Conservation (phyloP, 106 monocot species). For the Dactylorhiza incarnata region DNA sequence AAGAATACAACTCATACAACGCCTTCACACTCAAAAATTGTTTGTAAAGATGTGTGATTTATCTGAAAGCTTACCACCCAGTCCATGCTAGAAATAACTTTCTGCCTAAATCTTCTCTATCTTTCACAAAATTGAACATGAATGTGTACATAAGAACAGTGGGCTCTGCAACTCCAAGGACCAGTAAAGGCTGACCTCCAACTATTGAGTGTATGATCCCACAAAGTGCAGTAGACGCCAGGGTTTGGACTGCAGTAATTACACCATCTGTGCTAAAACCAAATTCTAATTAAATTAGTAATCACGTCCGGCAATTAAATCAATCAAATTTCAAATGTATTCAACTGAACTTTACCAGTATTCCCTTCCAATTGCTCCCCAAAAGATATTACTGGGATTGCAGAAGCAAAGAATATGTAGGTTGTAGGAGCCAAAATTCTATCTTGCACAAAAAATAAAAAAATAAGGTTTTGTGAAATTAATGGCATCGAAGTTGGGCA, state of each 20-base stretch:
- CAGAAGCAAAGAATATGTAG: slow-evolving; percentile 42
- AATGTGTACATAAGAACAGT: slow-evolving; percentile 93
- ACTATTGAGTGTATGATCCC: slow-evolving; percentile 75
- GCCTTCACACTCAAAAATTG: no score
- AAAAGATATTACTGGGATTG: slow-evolving; percentile 85
- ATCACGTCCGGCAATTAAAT: neutral
- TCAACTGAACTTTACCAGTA: slow-evolving; percentile 36
- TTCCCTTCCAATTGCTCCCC: slow-evolving; percentile 84
- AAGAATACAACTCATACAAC: no score
- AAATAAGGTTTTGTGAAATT: neutral
- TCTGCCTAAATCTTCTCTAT: slow-evolving; percentile 53
- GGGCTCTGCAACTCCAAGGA: slow-evolving; percentile 80
- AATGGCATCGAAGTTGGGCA: no score
- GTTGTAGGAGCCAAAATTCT: slow-evolving; percentile 43
- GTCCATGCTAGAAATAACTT: slow-evolving; percentile 77
- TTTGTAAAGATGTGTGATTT: no score
- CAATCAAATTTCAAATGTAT: neutral
- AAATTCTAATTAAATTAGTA: neutral
- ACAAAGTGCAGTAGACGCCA: slow-evolving; percentile 73
- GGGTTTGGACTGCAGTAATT: slow-evolving; percentile 75
- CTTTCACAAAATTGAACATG: slow-evolving; percentile 78
- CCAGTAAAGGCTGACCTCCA: slow-evolving; percentile 74
- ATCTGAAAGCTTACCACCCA: slow-evolving; percentile 40
- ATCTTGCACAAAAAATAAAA: neutral
- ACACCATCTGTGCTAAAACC: slow-evolving; percentile 37